Evolutionary conservation across 352 stramenopile genomes (phyloP), one percentile per base, ranked within the genome.

Genomic region (Pythium rishiriense): DNA sequence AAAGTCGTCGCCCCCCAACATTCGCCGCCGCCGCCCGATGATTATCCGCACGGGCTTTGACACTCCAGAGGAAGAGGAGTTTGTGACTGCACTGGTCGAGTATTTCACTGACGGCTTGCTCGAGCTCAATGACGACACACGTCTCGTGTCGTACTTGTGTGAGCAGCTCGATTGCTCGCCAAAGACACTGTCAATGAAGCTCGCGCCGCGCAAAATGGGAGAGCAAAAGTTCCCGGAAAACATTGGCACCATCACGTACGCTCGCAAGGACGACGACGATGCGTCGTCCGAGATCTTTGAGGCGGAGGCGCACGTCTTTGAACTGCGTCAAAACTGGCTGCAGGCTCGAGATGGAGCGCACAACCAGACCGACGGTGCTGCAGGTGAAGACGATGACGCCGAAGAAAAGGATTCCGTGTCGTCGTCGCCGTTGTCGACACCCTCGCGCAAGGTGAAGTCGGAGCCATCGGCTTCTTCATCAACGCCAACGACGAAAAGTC

Each of bases 21-120:
- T 62, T 26, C 78, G 76, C 51, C 74, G 73, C 19, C 65, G 75
- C 11, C 80, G 76, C 25, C 79, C 82, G 28, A 84, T 73, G 29
- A 91, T 91, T 69, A 88, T 91, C 54, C 82, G 82, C 55, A 91
- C 82, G 66, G 82, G 82, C 35, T 91, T 91, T 52, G 79, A 89
- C 39, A 83, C 76, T 1, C 65, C 58, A 6, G 75, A 91, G 64
- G 82, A 91, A 66, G 80, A 89, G 52, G 62, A 75, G 49, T 88
- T 83, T 58, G 76, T 83, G 29, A 81, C 58, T 1, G 68, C 75
- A 9, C 71, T 91, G 41, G 74, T 87, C 56, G 78, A 91, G 66
- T 88, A 73, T 55, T 91, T 91, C 37, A 75, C 77, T 52, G 75
- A 74, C n/a, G 82, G 82, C 22, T 50, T 70, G 53, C 66, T 91